These are phyloP conservation scores for Musa troglodytarum DNA, from an alignment of 176 grass and related monocot genomes.

Conservation along the genomic window DNA sequence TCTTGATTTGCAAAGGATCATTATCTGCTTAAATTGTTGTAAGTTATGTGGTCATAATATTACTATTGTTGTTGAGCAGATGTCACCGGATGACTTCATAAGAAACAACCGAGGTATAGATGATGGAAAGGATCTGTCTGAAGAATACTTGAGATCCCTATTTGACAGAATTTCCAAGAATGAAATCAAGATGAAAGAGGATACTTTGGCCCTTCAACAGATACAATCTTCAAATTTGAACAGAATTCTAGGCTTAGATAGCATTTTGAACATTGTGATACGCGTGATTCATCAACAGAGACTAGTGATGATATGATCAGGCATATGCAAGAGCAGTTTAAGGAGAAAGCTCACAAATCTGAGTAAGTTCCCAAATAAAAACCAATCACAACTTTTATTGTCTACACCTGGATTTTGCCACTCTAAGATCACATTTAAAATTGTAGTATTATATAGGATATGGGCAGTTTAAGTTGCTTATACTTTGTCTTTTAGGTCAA, in stretches of 20 bases:
- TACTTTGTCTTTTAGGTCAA: conserved; percentile 61
- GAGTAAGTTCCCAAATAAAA: conserved; percentile 52
- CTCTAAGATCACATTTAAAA: background rate
- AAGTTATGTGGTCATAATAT: conserved; percentile 14
- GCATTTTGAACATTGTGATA: conserved; percentile 94
- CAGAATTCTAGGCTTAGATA: conserved; percentile 95
- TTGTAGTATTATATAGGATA: background rate
- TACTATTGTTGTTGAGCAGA: conserved; percentile 48
- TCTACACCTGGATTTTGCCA: background rate
- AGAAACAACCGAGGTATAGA: conserved; percentile 96
- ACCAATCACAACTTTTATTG: background rate
- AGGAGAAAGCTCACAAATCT: conserved; percentile 96
- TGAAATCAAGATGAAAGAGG: conserved; percentile 99
- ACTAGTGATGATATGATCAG: conserved; percentile 93
- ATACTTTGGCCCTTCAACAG: conserved; percentile 75
- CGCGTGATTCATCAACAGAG: conserved; percentile 69
- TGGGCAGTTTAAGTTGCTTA: background rate
- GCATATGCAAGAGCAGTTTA: conserved; percentile 98
- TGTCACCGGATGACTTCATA: conserved; percentile 97
- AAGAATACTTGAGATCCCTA: conserved; percentile 98
- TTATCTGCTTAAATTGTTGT: background rate
- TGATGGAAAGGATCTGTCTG: conserved; percentile 89
- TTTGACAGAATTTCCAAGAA: conserved; percentile 89
- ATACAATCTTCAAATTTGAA: conserved; percentile 73
- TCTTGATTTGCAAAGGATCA: conserved; percentile 20